Conservation (phyloP, 768 basidiomycete genomes). For the Auriculariales sp. region DNA sequence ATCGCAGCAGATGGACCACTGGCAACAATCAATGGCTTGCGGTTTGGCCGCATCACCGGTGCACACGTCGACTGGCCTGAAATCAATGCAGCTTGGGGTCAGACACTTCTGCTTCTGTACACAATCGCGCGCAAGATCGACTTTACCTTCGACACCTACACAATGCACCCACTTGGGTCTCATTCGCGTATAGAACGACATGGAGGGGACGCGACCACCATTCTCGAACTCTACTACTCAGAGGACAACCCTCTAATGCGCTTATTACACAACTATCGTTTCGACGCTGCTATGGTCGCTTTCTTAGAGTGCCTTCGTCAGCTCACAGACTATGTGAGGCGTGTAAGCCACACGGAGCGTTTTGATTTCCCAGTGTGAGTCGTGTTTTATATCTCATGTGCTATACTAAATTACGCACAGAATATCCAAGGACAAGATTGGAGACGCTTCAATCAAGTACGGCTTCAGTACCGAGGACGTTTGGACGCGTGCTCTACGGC, state of each 20-base stretch:
- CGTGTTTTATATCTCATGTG: too few relatives aligned
- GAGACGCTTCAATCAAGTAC: constrained; percentile 84
- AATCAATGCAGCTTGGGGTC: constrained; percentile 98
- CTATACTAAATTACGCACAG: constrained; percentile 25
- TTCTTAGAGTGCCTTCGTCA: constrained; percentile 92
- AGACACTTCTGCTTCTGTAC: constrained; percentile 81
- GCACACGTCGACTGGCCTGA: constrained; percentile 86
- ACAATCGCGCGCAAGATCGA: constrained; percentile 87
- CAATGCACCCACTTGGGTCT: constrained; percentile 85
- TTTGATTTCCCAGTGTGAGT: constrained; percentile 4
- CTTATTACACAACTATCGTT: constrained; percentile 84
- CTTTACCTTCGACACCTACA: constrained; percentile 81
- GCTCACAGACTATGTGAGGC: constrained; percentile 69
- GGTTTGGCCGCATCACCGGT: constrained; percentile 75
- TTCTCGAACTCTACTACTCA: constrained; percentile 74
- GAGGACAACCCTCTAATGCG: constrained; percentile 84
- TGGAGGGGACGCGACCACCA: constrained; percentile 54
- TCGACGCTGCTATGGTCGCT: constrained; percentile 92
- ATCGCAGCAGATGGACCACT: constrained; percentile 91
- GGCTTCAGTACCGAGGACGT: constrained; percentile 92
- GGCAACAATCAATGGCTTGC: constrained; percentile 94
- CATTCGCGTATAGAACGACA: constrained; percentile 79
- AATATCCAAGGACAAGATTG: constrained; percentile 87
- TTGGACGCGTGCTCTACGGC: constrained; percentile 88
- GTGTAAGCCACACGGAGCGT: not conserved